Base-by-base conservation (phyloP, 23 red algal species). In the Gracilaria gracilis region DNA sequence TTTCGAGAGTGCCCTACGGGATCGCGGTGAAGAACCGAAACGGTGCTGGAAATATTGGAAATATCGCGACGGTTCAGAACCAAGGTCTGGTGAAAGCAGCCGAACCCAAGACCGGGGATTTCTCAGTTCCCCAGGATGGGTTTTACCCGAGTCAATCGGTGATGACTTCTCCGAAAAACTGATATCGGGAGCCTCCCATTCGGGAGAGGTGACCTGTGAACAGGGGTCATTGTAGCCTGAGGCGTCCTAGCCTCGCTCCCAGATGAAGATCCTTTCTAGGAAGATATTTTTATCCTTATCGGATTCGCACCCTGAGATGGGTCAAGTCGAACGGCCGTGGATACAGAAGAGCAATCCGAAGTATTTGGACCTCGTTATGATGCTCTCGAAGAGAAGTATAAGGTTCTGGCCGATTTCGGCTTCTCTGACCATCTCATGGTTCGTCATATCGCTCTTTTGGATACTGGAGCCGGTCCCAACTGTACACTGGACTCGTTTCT, bases 381-480 rank as follows among this genome's bases (percentile, higher is more conserved):
- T 80, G 36, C 34, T 80, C 29, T 17, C 75, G n/a, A 80, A 80
- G 42, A 17, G 75, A 47, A 50, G 51, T 51, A 46, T 0, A 55
- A 80, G 19, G 75, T 80, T 54, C 48, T 49, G 23, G 75, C 75
- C 42, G 75, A 80, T 42, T 21, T 80, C 17, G 39, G 75, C 17
- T 4, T 55, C 9, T 29, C 75, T 14, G 5, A 47, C 16, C 51
- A 47, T 46, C 42, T 48, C 17, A 57, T 55, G 75, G 51, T 2
- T 32, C 42, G 75, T 46, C 42, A 29, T 14, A 16, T 84, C 0
- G 14, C 80, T 32, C 48, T 84, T 0, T 33, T 84, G 25, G 2
- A 84, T 51, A 84, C 54, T 27, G 80, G 80, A 28, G 80, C 54
- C 11, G 80, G 53, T 28, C 55, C 80, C 13, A 84, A 84, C 21